Evolutionary conservation across 2,329 filamentous ascomycete species (phyloP).

Genomic region (Akanthomyces muscarius): DNA sequence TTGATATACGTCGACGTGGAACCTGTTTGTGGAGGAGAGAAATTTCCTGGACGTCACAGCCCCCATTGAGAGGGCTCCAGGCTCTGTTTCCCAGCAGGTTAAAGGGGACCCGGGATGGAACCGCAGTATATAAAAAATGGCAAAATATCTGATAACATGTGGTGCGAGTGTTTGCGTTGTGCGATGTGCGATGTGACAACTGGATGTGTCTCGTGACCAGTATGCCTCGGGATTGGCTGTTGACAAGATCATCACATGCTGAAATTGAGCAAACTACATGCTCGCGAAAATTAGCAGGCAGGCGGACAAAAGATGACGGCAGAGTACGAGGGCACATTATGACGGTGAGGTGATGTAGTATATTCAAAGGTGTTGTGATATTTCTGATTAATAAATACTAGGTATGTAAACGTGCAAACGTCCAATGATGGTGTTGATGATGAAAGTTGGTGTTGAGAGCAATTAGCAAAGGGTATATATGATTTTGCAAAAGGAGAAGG

Average conservation of each 20-base stretch:
- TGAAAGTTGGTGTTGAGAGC: too few species aligned
- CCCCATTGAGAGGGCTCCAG: slow-evolving; percentile 15
- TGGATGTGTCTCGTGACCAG: background rate
- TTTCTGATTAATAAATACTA: background rate
- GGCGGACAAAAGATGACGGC: too few species aligned
- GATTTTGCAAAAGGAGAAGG: background rate
- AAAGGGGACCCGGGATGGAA: slow-evolving; percentile 17
- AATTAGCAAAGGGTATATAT: background rate
- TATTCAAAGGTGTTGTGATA: too few species aligned
- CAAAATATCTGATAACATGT: slow-evolving; percentile 17
- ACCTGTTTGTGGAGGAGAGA: slow-evolving; percentile 16
- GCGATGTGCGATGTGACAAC: background rate
- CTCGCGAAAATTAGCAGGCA: too few species aligned
- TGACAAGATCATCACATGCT: background rate
- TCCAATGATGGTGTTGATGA: too few species aligned
- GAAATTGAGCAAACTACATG: background rate
- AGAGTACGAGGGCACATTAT: too few species aligned
- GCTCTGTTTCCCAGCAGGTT: slow-evolving; percentile 14
- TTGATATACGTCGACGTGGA: slow-evolving; percentile 20
- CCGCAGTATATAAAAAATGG: slow-evolving; percentile 20
- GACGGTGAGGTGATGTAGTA: too few species aligned
- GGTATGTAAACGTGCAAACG: background rate
- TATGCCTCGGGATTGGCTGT: background rate
- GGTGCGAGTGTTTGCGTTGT: background rate
- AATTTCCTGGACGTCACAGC: background rate